Percentiles rank a stretch among this genome's conserved stretches.
phyloP scores from a whole-genome alignment of 1,139 yeast species.

The Magnusiomyces tetraspermus region DNA sequence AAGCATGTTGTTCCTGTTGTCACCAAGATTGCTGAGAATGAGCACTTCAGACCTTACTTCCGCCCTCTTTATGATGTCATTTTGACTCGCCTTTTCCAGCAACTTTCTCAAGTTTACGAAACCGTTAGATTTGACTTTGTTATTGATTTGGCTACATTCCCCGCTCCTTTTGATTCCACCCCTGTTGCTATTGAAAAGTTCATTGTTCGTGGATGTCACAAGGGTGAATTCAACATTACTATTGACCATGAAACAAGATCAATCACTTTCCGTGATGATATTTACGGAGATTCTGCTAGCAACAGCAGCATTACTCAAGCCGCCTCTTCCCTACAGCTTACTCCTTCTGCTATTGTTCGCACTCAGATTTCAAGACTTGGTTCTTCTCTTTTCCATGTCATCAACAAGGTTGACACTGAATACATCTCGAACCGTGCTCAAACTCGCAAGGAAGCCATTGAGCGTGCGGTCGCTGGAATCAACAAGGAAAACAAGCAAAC shows the following conservation, averaged over 20 bases:
- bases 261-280: constrained; percentile 69
- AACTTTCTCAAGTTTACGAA: constrained; percentile 78
- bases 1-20: constrained; percentile 51
- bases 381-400: constrained; percentile 46
- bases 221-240: constrained; percentile 63
- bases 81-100: constrained; percentile 74
- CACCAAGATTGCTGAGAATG: constrained; percentile 50
- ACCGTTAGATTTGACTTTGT: constrained; percentile 76
- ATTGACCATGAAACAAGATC: constrained; percentile 80
- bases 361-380: constrained; percentile 65
- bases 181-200: constrained; percentile 73
- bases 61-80: constrained; percentile 72
- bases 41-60: constrained; percentile 58
- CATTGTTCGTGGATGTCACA: constrained; percentile 75
- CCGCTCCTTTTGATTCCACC: constrained; percentile 50
- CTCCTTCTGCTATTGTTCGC: constrained; percentile 66
- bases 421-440: constrained; percentile 34
- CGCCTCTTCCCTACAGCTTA: constrained; percentile 40
- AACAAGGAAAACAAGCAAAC: constrained; percentile 59
- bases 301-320: constrained; percentile 31
- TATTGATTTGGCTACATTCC: constrained; percentile 63
- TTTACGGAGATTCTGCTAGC: constrained; percentile 52
- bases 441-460: constrained; percentile 45
- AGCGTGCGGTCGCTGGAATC: constrained; percentile 47
- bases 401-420: constrained; percentile 44